These are phyloP conservation scores for Metroxylon sagu DNA, from an alignment of 176 grass and related monocot species.

Conservation along the genomic window DNA sequence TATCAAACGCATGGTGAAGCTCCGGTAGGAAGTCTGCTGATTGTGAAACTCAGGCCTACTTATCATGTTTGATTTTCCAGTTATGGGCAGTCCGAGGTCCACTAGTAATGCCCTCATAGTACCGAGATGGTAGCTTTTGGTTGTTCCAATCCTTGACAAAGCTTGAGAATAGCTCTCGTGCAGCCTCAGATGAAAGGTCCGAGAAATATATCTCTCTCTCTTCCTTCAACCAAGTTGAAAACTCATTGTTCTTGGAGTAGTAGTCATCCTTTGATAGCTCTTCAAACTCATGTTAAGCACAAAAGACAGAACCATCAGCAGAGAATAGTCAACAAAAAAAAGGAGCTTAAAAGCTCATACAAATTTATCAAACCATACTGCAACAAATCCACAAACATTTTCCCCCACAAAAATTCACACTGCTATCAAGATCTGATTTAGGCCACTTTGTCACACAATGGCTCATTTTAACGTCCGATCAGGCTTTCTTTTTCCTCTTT, in stretches of 20 bases:
- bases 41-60: background rate
- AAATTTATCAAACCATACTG: no score
- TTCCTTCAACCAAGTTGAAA: slow-evolving; percentile 85
- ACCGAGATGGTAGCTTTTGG: slow-evolving; percentile 45
- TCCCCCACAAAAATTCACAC: no score
- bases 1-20: no score
- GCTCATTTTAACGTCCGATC: no score
- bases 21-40: no score
- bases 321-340: background rate
- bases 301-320: background rate
- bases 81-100: slow-evolving; percentile 74
- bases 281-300: slow-evolving; percentile 43
- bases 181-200: slow-evolving; percentile 69
- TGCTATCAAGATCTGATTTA: no score
- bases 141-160: slow-evolving; percentile 89
- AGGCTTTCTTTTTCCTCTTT: no score
- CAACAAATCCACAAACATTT: no score
- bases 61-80: slow-evolving; percentile 75
- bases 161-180: slow-evolving; percentile 57
- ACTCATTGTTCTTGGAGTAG: slow-evolving; percentile 89
- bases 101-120: slow-evolving; percentile 63
- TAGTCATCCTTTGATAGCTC: slow-evolving; percentile 94
- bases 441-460: no score
- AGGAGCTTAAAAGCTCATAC: background rate
- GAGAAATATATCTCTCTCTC: slow-evolving; percentile 77